phyloP scores from a whole-genome alignment of 805 yeast genomes.

The Zygosaccharomyces rouxii region DNA sequence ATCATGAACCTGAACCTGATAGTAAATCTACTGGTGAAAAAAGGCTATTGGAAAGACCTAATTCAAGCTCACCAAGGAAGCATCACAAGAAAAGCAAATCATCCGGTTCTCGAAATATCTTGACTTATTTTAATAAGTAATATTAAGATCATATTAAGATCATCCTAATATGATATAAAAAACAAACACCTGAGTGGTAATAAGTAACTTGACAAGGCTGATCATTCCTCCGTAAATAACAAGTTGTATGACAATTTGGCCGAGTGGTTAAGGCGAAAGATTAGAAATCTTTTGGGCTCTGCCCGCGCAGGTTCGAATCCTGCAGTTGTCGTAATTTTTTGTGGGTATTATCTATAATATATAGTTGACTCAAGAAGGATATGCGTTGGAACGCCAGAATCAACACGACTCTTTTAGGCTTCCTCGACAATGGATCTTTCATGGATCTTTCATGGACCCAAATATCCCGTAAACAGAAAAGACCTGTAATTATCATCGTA shows the following conservation, averaged over 20 bases:
- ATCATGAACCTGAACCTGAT: slow-evolving; percentile 32
- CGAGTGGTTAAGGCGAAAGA: slow-evolving; percentile 63
- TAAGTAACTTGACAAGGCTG: too few relatives aligned
- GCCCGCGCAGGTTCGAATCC: slow-evolving; percentile 62
- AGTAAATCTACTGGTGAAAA: slow-evolving; percentile 30
- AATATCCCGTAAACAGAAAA: too few relatives aligned
- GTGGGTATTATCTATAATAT: too few relatives aligned
- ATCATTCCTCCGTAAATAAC: too few relatives aligned
- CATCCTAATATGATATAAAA: neutral
- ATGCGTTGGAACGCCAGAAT: too few relatives aligned
- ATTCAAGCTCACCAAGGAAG: neutral
- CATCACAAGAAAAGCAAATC: neutral
- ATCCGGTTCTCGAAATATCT: slow-evolving; percentile 8
- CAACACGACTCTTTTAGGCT: too few relatives aligned
- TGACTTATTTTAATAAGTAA: slow-evolving; percentile 9
- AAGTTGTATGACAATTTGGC: slow-evolving; percentile 42
- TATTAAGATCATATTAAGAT: neutral
- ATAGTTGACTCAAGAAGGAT: too few relatives aligned
- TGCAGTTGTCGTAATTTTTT: slow-evolving; percentile 53
- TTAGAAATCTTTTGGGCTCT: slow-evolving; percentile 50
- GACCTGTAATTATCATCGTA: too few relatives aligned
- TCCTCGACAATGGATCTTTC: too few relatives aligned
- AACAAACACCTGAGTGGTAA: too few relatives aligned
- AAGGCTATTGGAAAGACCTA: slow-evolving; percentile 19
- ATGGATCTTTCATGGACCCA: too few relatives aligned